A percentile compares a stretch with the other conserved stretches of the same genome.
Evolutionary conservation across 2,329 filamentous ascomycete species (phyloP).

Genomic region (Sclerotinia trifoliorum): DNA sequence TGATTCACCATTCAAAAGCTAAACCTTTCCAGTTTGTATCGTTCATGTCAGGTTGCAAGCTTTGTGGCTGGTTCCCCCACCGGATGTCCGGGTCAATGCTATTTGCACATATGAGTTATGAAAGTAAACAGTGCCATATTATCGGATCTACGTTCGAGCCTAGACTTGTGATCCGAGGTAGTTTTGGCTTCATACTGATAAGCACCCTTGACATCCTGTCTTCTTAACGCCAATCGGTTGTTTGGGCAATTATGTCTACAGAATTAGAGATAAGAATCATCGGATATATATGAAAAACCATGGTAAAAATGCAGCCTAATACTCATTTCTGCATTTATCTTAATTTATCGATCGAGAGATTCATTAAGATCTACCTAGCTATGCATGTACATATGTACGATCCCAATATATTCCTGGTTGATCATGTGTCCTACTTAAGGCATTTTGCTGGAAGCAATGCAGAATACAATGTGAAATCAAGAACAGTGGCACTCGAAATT

Average conservation of each 20-base stretch:
- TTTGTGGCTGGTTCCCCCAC: constrained; percentile 17
- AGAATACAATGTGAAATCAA: not conserved
- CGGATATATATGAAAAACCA: not conserved
- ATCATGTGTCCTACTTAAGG: not conserved
- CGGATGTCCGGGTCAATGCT: constrained; percentile 18
- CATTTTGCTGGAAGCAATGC: not conserved
- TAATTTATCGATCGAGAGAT: not conserved
- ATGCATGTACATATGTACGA: not conserved
- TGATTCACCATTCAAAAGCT: too few species aligned
- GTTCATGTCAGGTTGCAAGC: not conserved
- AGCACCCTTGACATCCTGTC: not conserved
- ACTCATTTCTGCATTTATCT: not conserved
- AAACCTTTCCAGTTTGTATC: not conserved
- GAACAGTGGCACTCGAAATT: not conserved
- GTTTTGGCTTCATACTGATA: not conserved
- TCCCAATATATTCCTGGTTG: not conserved
- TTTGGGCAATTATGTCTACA: not conserved
- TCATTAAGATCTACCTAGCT: not conserved
- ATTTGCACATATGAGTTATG: not conserved
- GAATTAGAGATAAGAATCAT: not conserved
- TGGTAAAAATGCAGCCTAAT: not conserved
- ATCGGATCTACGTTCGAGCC: not conserved
- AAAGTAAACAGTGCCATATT: not conserved
- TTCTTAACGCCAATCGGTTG: not conserved
- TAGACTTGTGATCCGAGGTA: constrained; percentile 43